Percentiles rank a stretch among this genome's conserved stretches.
Conservation (phyloP, 2,329 filamentous ascomycete genomes). For the Neocucurbitaria cava region DNA sequence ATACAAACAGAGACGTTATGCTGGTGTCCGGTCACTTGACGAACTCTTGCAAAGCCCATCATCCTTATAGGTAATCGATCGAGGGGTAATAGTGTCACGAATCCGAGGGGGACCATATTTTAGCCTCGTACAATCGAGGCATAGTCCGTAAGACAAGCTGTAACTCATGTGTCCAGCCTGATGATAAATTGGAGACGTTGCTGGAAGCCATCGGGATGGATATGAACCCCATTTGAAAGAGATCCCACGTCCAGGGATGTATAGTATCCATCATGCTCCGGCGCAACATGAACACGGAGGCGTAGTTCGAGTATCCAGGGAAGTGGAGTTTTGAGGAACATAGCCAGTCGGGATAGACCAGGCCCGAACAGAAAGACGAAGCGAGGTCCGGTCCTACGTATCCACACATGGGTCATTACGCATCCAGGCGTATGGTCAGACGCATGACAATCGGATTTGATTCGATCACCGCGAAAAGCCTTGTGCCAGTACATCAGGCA, state of each 20-base stretch:
- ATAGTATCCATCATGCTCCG: too few relatives aligned
- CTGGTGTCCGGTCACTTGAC: not conserved
- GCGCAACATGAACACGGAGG: too few relatives aligned
- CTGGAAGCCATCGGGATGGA: not conserved
- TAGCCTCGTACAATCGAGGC: not conserved
- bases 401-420: too few relatives aligned
- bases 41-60: not conserved
- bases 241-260: too few relatives aligned
- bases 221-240: too few relatives aligned
- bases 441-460: too few relatives aligned
- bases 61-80: not conserved
- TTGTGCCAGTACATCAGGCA: not conserved
- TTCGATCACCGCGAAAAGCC: not conserved
- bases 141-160: not conserved
- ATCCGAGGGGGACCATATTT: not conserved
- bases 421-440: too few relatives aligned
- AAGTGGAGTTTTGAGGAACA: too few relatives aligned
- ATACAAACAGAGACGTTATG: not conserved
- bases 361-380: too few relatives aligned
- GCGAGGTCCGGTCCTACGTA: too few relatives aligned
- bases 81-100: not conserved
- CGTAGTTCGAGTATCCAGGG: too few relatives aligned
- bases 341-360: too few relatives aligned
- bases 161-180: not conserved
- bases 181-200: not conserved